Evolutionary conservation across 108 stramenopile genomes (phyloP), one percentile per base, ranked within the genome.

Genomic region (Seminavis robusta): DNA sequence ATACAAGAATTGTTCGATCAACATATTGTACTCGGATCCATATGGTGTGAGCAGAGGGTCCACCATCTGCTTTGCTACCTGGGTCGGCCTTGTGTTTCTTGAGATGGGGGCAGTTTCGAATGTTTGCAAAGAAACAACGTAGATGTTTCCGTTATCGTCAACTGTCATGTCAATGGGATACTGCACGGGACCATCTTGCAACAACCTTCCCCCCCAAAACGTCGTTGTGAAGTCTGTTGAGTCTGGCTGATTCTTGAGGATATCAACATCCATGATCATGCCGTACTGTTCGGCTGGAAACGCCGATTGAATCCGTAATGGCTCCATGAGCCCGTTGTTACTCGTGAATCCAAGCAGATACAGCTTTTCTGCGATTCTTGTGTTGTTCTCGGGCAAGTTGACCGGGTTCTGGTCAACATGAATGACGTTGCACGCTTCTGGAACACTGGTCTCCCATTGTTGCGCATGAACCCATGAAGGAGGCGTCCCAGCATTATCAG

Each of bases 261-360:
- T 24, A 48, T 48, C 47, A 23, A 48, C 19, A 21, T 56, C 33
- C 54, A 56, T 21, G 1, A 40, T 6, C 36, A 56, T 28, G 24
- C 33, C 33, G 15, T 56, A 36, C 2, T 39, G 33, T 11, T 24
- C 15, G 21, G 48, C 6, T 25, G 48, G 48, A 26, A n/a, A n/a
- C n/a, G n/a, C n/a, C n/a, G n/a, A n/a, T n/a, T n/a, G n/a, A n/a
- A n/a, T n/a, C n/a, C n/a, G n/a, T n/a, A n/a, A n/a, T n/a, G n/a
- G n/a, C n/a, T n/a, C n/a, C n/a, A n/a, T n/a, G n/a, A n/a, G n/a
- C n/a, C n/a, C n/a, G n/a, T n/a, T n/a, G n/a, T n/a, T n/a, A n/a
- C n/a, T n/a, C n/a, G n/a, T n/a, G n/a, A n/a, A n/a, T n/a, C n/a
- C n/a, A n/a, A n/a, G n/a, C n/a, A n/a, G n/a, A n/a, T n/a, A n/a